phyloP scores from a whole-genome alignment of 108 stramenopile species.

The Nitzschia sp. region DNA sequence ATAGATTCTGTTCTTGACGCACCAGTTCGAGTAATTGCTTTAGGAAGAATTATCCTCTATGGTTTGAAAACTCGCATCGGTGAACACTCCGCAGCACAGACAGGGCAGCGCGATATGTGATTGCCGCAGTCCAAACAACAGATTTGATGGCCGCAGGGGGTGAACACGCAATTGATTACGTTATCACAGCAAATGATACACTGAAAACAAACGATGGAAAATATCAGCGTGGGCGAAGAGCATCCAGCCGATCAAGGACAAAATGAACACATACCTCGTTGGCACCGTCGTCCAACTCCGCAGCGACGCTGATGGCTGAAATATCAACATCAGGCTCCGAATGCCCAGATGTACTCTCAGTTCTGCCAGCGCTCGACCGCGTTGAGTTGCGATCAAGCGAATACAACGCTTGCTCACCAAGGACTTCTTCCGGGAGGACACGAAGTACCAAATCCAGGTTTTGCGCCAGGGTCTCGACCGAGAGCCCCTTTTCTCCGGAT shows the following conservation, averaged over 20 bases:
- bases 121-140: constrained; percentile 65
- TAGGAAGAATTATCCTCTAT: too few relatives aligned
- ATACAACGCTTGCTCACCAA: constrained; percentile 11
- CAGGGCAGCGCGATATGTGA: constrained; percentile 55
- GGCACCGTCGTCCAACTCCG: constrained; percentile 5
- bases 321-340: background rate
- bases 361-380: background rate
- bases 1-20: too few relatives aligned
- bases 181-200: constrained; percentile 68
- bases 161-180: constrained; percentile 68
- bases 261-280: constrained; percentile 16
- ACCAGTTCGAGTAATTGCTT: too few relatives aligned
- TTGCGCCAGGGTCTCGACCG: constrained; percentile 37
- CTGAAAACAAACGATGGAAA: constrained; percentile 17
- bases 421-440: constrained; percentile 33
- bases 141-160: constrained; percentile 83
- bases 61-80: constrained; percentile 72
- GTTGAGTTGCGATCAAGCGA: background rate
- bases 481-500: constrained; percentile 59
- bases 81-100: constrained; percentile 59
- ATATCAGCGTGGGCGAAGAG: background rate
- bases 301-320: background rate
- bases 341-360: background rate
- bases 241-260: background rate
- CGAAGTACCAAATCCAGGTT: constrained; percentile 49